Evolutionary conservation across 108 stramenopile genomes (phyloP).

Genomic region (Pseudonitzschia pungens): DNA sequence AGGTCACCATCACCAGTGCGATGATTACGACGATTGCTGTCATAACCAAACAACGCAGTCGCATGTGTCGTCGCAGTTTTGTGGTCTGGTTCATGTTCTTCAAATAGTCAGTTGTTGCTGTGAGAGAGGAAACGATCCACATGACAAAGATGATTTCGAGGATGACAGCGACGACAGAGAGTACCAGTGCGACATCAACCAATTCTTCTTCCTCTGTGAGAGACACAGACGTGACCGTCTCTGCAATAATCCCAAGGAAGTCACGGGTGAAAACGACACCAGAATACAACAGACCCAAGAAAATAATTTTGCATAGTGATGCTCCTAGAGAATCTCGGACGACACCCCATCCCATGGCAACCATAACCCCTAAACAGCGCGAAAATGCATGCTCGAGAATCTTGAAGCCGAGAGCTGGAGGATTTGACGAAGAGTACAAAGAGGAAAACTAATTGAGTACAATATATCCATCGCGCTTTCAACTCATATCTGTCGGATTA

Average conservation of each 20-base stretch:
- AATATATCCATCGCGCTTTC: background rate
- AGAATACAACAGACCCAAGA: constrained; percentile 62
- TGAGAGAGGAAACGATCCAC: constrained; percentile 71
- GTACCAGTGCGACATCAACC: constrained; percentile 53
- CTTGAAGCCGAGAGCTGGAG: constrained; percentile 54
- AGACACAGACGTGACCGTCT: constrained; percentile 45
- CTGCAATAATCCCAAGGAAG: constrained; percentile 59
- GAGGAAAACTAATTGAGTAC: background rate
- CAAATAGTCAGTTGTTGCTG: constrained; percentile 66
- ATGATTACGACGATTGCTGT: constrained; percentile 58
- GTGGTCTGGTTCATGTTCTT: constrained; percentile 73
- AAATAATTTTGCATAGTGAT: constrained; percentile 54
- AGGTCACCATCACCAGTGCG: constrained; percentile 61
- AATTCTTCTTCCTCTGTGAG: constrained; percentile 49
- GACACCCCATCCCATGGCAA: constrained; percentile 80
- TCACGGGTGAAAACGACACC: constrained; percentile 57
- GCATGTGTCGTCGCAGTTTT: constrained; percentile 64
- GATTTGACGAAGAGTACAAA: background rate
- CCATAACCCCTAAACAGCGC: constrained; percentile 69
- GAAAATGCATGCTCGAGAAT: constrained; percentile 66
- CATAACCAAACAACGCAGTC: constrained; percentile 62
- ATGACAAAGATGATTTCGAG: constrained; percentile 70
- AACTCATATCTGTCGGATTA: background rate
- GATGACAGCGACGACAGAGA: constrained; percentile 43
- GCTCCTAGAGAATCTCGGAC: constrained; percentile 62